Base-by-base conservation (phyloP, 2,329 filamentous ascomycete species). In the Aspergillus melleus region DNA sequence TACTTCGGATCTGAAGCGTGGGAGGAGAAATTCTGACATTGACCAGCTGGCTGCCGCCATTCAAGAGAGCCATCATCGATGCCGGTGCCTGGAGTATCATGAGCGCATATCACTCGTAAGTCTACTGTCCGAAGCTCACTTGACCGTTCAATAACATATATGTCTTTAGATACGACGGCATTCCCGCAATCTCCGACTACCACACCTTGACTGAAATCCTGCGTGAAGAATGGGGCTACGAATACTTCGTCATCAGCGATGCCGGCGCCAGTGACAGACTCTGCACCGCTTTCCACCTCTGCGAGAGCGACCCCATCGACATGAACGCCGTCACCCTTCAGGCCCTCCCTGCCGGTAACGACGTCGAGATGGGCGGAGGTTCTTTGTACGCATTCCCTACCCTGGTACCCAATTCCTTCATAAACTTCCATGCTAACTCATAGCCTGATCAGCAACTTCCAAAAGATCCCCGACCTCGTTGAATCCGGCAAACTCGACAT, bases 281-380 rank as follows among this genome's bases (percentile, higher is more conserved):
- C 0, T 89, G 87, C 68, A 80, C 79, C 39, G 77, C 81, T 3
- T 91, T 91, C 75, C 82, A 83, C 60, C 83, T 90, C 69, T 91
- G 89, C 62, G 77, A 77, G 30, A 78, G 80, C 24, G 77, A 80
- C 29, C 85, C 86, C 0, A 82, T 88, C 47, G 89, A 91, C 66
- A 85, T 84, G 54, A 84, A 87, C 56, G 85, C 88, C 2, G 82
- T 91, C 24, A 88, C 87, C 0, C 77, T 85, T 52, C 83, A 84
- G 75, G 79, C 86, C 9, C 80, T 92, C 4, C 85, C 86, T 0
- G 87, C 88, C 4, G 89, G 90, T 3, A 89, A 86, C 53, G 89
- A 91, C 49, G 71, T 89, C 12, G 90, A 92, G 68, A 91, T 91
- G 89, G 89, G 89, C 12, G 89, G 89, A 44, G 89, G 90, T 20